Percentiles rank a stretch among this genome's conserved stretches.
phyloP scores from a whole-genome alignment of 108 stramenopile genomes.

The Mediolabrus comicus region DNA sequence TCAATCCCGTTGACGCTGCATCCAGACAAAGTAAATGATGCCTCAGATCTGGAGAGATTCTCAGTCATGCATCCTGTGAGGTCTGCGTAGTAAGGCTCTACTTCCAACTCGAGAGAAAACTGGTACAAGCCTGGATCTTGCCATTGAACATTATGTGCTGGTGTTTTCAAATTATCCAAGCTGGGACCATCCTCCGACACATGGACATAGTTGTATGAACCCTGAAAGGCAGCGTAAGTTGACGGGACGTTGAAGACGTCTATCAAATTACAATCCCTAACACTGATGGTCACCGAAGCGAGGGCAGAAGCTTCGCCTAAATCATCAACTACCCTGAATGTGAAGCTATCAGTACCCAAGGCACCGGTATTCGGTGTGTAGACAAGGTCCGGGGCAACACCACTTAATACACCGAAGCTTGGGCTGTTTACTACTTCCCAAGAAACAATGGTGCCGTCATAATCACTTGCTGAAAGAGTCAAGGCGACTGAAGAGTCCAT shows the following conservation, averaged over 20 bases:
- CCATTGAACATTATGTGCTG: conserved; percentile 23
- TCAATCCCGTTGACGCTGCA: conserved; percentile 28
- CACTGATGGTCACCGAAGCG: conserved; percentile 8
- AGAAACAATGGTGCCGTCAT: conserved; percentile 13
- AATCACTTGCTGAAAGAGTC: conserved; percentile 15
- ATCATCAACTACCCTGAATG: conserved; percentile 13
- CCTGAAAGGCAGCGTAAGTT: neutral
- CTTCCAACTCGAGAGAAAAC: conserved; percentile 14
- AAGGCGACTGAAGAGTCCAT: conserved; percentile 10
- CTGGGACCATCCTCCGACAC: conserved; percentile 31
- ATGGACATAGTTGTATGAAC: conserved; percentile 20
- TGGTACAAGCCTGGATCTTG: conserved; percentile 14
- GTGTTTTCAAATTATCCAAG: conserved; percentile 8
- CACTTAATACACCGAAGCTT: conserved; percentile 6
- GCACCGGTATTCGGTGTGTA: conserved; percentile 19
- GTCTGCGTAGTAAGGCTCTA: conserved; percentile 21
- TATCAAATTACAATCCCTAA: conserved; percentile 19
- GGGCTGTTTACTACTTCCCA: conserved; percentile 12
- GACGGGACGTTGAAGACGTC: conserved; percentile 17
- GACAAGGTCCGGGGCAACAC: conserved; percentile 14
- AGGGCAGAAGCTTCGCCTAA: conserved; percentile 1
- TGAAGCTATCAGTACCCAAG: conserved; percentile 11
- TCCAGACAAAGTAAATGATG: conserved; percentile 15
- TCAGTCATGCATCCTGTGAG: conserved; percentile 17
- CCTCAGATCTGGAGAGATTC: neutral